Conservation (phyloP, 768 basidiomycete species). For the Suillus subalutaceus region DNA sequence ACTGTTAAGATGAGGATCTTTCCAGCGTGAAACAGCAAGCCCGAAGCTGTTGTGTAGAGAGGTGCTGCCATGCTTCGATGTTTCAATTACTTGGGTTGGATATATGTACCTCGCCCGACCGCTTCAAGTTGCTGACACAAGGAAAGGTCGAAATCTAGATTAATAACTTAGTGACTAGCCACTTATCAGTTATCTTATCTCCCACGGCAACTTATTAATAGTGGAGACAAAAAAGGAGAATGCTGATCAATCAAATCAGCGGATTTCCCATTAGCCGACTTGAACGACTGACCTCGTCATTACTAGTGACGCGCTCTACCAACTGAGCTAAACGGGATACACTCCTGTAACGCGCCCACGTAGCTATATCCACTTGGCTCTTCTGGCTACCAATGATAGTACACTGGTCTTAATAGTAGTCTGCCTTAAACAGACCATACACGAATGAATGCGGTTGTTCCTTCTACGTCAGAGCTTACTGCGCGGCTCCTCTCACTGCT, state of each 20-base stretch:
- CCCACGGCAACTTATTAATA: not conserved
- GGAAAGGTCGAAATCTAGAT: not conserved
- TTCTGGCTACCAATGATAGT: not conserved
- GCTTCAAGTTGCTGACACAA: not conserved
- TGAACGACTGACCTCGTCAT: slow-evolving; percentile 47
- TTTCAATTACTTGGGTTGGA: not conserved
- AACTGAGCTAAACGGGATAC: slow-evolving; percentile 47
- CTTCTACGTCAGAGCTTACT: not conserved
- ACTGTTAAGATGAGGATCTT: slow-evolving; percentile 94
- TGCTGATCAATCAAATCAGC: no score
- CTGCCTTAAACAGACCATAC: not conserved
- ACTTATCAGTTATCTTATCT: slow-evolving; percentile 9
- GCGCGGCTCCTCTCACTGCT: slow-evolving; percentile 34
- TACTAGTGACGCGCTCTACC: slow-evolving; percentile 55
- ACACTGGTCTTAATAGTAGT: not conserved
- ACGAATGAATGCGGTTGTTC: not conserved
- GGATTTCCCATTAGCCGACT: slow-evolving; percentile 43
- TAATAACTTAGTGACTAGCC: no score
- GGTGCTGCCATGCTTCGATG: slow-evolving; percentile 81
- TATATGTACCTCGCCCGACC: not conserved
- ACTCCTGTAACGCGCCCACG: not conserved
- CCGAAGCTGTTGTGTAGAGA: slow-evolving; percentile 89
- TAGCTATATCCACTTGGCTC: not conserved
- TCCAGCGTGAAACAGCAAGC: slow-evolving; percentile 88
- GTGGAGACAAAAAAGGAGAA: no score